Evolutionary conservation across 1,139 yeast species (phyloP).

Genomic region (Fermentozyma sake): DNA sequence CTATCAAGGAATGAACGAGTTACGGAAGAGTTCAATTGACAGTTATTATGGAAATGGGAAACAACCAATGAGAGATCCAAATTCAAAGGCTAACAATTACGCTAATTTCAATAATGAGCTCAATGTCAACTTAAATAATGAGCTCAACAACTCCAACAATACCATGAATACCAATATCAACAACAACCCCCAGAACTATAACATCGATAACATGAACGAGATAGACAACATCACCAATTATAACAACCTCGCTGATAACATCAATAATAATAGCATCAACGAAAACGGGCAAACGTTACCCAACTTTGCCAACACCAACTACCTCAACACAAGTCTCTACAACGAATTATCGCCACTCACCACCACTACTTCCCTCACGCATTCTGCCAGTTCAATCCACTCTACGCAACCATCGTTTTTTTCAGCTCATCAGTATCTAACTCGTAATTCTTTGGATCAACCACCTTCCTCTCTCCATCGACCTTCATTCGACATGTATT

Average conservation of each 20-base stretch:
- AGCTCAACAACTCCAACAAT: background rate
- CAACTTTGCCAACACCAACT: slow-evolving; percentile 7
- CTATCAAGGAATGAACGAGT: background rate
- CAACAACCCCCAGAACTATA: too few relatives aligned
- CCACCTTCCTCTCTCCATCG: slow-evolving; percentile 27
- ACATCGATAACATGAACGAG: slow-evolving; percentile 1
- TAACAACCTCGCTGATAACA: slow-evolving; percentile 1
- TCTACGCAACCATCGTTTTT: slow-evolving; percentile 45
- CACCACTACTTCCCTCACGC: slow-evolving; percentile 43
- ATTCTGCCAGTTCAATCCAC: slow-evolving; percentile 38
- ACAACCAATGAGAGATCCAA: too few relatives aligned
- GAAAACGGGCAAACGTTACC: too few relatives aligned
- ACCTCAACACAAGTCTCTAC: slow-evolving; percentile 6
- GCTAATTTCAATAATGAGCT: background rate
- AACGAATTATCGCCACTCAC: slow-evolving; percentile 41
- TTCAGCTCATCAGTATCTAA: slow-evolving; percentile 41
- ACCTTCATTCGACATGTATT: slow-evolving; percentile 31
- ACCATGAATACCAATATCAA: background rate
- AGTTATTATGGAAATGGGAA: slow-evolving; percentile 9
- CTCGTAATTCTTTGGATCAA: slow-evolving; percentile 38
- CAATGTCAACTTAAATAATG: background rate
- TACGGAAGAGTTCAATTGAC: slow-evolving; percentile 9
- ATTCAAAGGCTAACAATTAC: background rate
- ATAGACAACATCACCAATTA: slow-evolving; percentile 1
- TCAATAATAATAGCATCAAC: slow-evolving; percentile 1